phyloP scores from a whole-genome alignment of 179 eudicot species.

The Spinacia oleracea region DNA sequence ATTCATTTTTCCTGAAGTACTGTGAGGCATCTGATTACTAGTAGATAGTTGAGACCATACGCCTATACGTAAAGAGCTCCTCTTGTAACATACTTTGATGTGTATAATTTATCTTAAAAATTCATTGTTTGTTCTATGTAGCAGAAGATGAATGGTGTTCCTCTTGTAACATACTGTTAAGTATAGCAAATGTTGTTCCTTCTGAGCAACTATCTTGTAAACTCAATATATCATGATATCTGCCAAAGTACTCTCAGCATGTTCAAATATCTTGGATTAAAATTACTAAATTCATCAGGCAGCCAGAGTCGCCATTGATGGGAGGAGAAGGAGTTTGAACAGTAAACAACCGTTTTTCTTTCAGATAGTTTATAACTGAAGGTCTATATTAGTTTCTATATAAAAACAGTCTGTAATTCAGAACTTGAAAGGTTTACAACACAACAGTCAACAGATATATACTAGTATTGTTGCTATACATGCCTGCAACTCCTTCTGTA shows the following conservation, averaged over 20 bases:
- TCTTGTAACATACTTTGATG: conserved; percentile 16
- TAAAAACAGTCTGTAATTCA: not conserved
- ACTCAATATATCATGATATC: not conserved
- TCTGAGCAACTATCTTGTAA: not conserved
- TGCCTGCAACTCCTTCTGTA: not conserved
- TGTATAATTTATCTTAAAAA: conserved; percentile 20
- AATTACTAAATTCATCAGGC: no score
- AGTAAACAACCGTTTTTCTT: no score
- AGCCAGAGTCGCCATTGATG: no score
- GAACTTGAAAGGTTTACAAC: not conserved
- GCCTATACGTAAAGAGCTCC: not conserved
- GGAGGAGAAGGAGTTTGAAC: no score
- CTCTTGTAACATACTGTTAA: no score
- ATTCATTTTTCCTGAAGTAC: conserved; percentile 9
- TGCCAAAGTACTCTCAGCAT: no score
- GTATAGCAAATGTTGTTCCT: conserved; percentile 1
- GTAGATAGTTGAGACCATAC: not conserved
- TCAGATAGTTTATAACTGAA: no score
- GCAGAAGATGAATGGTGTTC: no score
- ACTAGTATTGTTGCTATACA: conserved; percentile 17
- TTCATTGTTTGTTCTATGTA: conserved; percentile 1
- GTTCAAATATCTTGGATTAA: no score
- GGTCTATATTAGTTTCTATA: no score
- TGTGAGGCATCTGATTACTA: not conserved
- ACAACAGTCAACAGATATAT: no score